These are phyloP conservation scores for Cryptosporidium sp. DNA, from an alignment of 169 alveolate species.

Conservation along the genomic window DNA sequence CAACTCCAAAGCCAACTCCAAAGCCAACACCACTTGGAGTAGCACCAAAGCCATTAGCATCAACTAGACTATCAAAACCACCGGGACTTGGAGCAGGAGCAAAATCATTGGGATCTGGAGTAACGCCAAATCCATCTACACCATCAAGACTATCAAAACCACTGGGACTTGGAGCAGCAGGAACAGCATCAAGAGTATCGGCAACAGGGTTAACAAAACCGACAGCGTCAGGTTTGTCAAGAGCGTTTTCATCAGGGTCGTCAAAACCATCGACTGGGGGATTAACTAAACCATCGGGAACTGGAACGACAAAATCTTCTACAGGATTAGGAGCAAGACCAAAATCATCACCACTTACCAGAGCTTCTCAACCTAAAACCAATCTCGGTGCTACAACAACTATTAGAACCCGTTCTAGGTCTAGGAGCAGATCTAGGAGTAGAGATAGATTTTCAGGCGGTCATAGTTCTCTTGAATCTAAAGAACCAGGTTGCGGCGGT, in stretches of 20 bases:
- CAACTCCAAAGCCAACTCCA: no score
- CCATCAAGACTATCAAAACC: not conserved
- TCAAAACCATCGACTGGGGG: not conserved
- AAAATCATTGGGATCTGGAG: not conserved
- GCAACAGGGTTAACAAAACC: not conserved
- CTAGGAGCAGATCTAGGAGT: constrained; percentile 1
- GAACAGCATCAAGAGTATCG: not conserved
- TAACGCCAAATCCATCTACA: not conserved
- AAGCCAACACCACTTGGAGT: no score
- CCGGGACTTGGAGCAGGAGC: not conserved
- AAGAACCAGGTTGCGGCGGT: not conserved
- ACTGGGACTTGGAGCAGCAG: not conserved
- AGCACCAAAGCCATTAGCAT: not conserved
- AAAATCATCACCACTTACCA: not conserved
- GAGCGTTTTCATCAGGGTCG: not conserved
- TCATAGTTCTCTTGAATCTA: not conserved
- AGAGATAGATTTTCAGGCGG: not conserved
- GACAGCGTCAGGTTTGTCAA: no score
- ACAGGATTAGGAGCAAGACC: not conserved
- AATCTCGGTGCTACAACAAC: not conserved
- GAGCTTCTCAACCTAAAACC: not conserved
- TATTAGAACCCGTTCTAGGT: not conserved
- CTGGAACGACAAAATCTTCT: not conserved
- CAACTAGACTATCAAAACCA: not conserved
- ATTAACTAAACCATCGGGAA: not conserved